Percentiles rank a stretch among this genome's conserved stretches.
phyloP scores from a whole-genome alignment of 192 early-diverging fungal species.

The Backusella circina region DNA sequence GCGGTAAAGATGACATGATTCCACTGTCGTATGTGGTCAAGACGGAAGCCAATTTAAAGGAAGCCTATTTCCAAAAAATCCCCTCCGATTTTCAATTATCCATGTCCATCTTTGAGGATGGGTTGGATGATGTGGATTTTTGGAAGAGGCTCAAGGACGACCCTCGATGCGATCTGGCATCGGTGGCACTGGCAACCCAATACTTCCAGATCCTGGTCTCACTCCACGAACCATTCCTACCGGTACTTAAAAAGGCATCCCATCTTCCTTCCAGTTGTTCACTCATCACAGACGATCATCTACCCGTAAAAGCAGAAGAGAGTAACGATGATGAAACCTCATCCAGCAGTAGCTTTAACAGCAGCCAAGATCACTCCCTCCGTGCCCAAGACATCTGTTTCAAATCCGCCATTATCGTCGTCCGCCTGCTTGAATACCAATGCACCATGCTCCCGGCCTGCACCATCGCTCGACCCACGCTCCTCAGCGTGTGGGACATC shows the following conservation, averaged over 20 bases:
- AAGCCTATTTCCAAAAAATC: conserved; percentile 8
- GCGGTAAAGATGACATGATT: not conserved
- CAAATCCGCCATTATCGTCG: conserved; percentile 2
- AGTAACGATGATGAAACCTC: not conserved
- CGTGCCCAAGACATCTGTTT: conserved; percentile 16
- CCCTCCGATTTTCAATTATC: conserved; percentile 5
- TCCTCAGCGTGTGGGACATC: conserved; percentile 17
- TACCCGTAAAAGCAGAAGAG: not conserved
- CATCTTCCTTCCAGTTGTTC: not conserved
- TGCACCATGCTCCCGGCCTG: not conserved
- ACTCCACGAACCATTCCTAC: conserved; percentile 17
- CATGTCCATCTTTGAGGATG: conserved; percentile 14
- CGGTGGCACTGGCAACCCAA: not conserved
- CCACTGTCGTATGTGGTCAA: not conserved
- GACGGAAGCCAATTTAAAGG: conserved; percentile 4
- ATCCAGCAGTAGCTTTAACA: too few relatives aligned
- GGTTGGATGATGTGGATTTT: not conserved
- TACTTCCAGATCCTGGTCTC: conserved; percentile 1
- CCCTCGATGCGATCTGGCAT: conserved; percentile 1
- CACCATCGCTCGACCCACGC: not conserved
- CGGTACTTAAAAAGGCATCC: not conserved
- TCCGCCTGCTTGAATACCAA: conserved; percentile 16
- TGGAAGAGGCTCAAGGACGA: not conserved
- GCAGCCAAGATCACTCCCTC: not conserved
- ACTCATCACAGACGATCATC: not conserved